Evolutionary conservation across 768 basidiomycete species (phyloP).

Genomic region (Pholiota molesta): DNA sequence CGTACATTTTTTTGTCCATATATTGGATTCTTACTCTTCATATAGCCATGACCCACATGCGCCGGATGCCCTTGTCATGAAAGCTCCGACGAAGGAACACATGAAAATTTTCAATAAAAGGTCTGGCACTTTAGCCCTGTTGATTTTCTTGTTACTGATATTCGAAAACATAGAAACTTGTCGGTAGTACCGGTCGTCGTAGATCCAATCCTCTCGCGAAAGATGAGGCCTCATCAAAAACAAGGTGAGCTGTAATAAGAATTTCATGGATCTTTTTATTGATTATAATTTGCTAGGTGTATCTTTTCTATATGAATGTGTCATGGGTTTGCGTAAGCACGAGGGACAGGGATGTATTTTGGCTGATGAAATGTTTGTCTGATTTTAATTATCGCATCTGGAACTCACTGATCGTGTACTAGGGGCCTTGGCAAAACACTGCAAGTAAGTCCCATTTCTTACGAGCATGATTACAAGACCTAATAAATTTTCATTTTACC

Average conservation of each 20-base stretch:
- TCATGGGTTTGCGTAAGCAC: slow-evolving; percentile 91
- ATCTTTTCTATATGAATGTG: slow-evolving; percentile 92
- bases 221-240: slow-evolving; percentile 85
- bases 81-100: slow-evolving; percentile 69
- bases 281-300: slow-evolving; percentile 49
- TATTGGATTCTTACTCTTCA: neutral
- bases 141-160: slow-evolving; percentile 7
- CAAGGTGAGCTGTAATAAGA: slow-evolving; percentile 57
- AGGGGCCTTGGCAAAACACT: slow-evolving; percentile 98
- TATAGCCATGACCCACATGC: slow-evolving; percentile 76
- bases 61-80: slow-evolving; percentile 86
- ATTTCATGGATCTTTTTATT: neutral
- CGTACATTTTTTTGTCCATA: slow-evolving; percentile 22
- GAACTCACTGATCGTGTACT: slow-evolving; percentile 7
- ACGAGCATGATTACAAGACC: neutral
- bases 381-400: neutral
- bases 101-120: slow-evolving; percentile 70
- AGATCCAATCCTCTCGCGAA: slow-evolving; percentile 79
- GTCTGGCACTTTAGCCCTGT: slow-evolving; percentile 36
- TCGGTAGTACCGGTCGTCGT: slow-evolving; percentile 83
- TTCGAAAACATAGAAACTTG: slow-evolving; percentile 45
- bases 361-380: slow-evolving; percentile 88
- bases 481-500: neutral
- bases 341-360: slow-evolving; percentile 95
- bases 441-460: slow-evolving; percentile 45